phyloP scores from a whole-genome alignment of 768 basidiomycete species.

The Dentipellis sp. region DNA sequence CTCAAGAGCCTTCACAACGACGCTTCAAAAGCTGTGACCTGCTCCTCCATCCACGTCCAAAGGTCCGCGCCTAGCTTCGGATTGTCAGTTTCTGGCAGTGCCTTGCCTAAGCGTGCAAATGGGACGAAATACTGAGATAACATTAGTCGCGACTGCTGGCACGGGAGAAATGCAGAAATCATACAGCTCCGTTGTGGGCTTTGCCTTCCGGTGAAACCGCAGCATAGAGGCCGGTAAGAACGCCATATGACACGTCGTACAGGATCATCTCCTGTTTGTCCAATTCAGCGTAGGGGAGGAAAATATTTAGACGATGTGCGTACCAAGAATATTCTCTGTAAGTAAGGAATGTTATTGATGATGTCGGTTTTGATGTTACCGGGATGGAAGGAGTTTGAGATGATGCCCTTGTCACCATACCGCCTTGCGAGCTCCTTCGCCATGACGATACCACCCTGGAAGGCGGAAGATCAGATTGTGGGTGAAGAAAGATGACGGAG shows the following conservation, averaged over 20 bases:
- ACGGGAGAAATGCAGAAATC: neutral
- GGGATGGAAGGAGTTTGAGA: conserved; percentile 37
- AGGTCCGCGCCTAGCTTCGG: too few relatives aligned
- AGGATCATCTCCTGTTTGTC: neutral
- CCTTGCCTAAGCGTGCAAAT: too few relatives aligned
- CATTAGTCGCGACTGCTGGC: too few relatives aligned
- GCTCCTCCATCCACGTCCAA: too few relatives aligned
- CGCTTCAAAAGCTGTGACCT: too few relatives aligned
- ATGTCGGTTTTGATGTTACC: neutral
- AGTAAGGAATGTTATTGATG: neutral
- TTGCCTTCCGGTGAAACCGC: conserved; percentile 20
- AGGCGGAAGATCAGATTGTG: neutral
- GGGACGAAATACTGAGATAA: too few relatives aligned
- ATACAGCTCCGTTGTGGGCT: conserved; percentile 32
- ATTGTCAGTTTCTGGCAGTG: too few relatives aligned
- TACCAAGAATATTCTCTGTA: neutral
- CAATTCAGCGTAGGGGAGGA: neutral
- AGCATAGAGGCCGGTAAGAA: neutral
- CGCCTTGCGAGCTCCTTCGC: conserved; percentile 37
- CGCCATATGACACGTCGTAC: neutral
- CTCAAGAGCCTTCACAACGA: too few relatives aligned
- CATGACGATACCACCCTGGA: conserved; percentile 31
- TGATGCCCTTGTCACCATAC: conserved; percentile 33
- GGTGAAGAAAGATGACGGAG: too few relatives aligned
- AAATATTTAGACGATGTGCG: neutral